Conservation (phyloP, 140 eudicot genomes). For the Cichorium intybus region DNA sequence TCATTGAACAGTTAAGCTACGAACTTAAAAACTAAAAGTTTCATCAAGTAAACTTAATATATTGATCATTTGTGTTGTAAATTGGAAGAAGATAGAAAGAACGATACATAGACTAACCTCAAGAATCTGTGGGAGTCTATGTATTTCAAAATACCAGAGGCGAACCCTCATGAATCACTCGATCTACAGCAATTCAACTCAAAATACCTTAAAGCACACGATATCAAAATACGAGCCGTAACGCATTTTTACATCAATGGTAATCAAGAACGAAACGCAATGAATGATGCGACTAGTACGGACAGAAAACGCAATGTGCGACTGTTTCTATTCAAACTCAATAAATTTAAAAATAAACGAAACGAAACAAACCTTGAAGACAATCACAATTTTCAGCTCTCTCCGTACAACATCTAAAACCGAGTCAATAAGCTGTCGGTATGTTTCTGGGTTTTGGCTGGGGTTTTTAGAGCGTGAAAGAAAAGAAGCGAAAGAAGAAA, state of each 20-base stretch:
- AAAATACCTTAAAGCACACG: neutral
- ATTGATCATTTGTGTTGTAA: too few species aligned
- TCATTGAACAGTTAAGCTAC: too few species aligned
- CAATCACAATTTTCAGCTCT: conserved; percentile 74
- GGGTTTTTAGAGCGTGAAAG: too few species aligned
- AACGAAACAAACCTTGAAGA: conserved; percentile 49
- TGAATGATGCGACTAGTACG: neutral
- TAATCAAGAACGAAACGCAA: neutral
- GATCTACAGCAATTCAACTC: conserved; percentile 12
- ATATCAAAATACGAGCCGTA: neutral
- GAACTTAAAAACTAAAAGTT: too few species aligned
- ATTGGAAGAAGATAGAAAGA: too few species aligned
- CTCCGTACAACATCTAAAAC: conserved; percentile 68
- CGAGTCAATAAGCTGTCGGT: conserved; percentile 66
- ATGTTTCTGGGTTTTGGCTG: too few species aligned
- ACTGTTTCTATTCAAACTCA: neutral
- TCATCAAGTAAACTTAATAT: too few species aligned
- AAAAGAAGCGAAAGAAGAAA: too few species aligned
- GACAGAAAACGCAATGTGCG: neutral
- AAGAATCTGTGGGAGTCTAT: too few species aligned
- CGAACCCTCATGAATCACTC: neutral
- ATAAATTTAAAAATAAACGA: neutral
- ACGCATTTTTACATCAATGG: too few species aligned
- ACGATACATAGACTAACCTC: too few species aligned
- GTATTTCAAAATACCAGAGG: too few species aligned